Percentiles rank a stretch among this genome's conserved stretches.
Conservation (phyloP, 2,329 filamentous ascomycete genomes). For the Colletotrichum tanaceti region DNA sequence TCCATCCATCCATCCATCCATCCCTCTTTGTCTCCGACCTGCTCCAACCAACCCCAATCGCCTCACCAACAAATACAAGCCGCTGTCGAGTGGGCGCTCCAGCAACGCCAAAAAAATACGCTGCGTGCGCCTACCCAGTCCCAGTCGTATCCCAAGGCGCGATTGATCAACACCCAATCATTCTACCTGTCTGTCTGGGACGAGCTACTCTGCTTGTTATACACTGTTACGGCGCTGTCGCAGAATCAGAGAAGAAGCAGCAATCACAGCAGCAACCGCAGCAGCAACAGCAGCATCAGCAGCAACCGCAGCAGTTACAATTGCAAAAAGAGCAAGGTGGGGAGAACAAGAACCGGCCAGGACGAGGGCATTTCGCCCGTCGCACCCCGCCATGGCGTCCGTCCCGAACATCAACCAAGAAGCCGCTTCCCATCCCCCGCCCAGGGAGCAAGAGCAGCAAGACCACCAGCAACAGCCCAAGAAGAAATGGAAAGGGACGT, state of each 20-base stretch:
- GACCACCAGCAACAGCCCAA: conserved; percentile 28
- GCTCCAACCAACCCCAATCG: neutral
- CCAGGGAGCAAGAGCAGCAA: conserved; percentile 7
- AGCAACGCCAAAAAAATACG: neutral
- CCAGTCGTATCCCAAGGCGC: neutral
- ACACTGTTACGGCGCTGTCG: neutral
- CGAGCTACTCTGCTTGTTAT: neutral
- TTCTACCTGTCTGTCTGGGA: neutral
- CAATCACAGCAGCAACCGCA: neutral
- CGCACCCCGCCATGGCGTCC: conserved; percentile 28
- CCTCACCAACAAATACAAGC: conserved; percentile 3
- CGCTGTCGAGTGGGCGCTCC: neutral
- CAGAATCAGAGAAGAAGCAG: too few relatives aligned
- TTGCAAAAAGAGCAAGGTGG: neutral
- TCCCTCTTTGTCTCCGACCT: neutral
- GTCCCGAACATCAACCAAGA: conserved; percentile 14
- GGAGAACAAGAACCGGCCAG: neutral
- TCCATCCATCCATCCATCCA: too few relatives aligned
- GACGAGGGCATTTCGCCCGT: conserved; percentile 30
- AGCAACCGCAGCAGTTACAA: too few relatives aligned
- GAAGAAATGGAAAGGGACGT: conserved; percentile 35
- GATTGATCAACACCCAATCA: neutral
- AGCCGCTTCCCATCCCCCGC: conserved; percentile 1
- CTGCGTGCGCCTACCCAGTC: neutral
- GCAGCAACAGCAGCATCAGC: neutral